Conservation (phyloP, 352 stramenopile genomes). For the Globisporangium cylindrosporum region DNA sequence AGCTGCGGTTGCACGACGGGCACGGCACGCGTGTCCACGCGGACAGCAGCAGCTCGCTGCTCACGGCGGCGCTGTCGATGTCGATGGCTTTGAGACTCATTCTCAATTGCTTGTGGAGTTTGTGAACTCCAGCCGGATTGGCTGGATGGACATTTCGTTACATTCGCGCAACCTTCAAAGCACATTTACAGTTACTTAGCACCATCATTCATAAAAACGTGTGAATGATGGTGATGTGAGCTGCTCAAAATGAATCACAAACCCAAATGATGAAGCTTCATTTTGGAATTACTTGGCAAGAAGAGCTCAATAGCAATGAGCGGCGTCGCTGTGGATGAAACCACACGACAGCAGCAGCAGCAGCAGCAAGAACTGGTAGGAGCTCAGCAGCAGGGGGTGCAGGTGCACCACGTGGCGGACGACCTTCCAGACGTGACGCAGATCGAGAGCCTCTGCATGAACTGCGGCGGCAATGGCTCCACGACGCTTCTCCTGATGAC, state of each 20-base stretch:
- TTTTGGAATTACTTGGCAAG: background rate
- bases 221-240: background rate
- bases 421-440: background rate
- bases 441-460: background rate
- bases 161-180: background rate
- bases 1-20: constrained; percentile 68
- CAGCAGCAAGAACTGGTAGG: background rate
- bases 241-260: background rate
- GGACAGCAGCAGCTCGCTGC: constrained; percentile 10
- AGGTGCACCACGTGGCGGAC: background rate
- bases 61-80: constrained; percentile 5
- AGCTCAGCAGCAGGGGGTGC: background rate
- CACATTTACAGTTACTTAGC: background rate
- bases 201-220: background rate
- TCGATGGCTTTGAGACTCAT: background rate
- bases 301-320: background rate
- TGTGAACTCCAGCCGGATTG: background rate
- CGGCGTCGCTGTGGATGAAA: background rate
- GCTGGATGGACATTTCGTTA: background rate
- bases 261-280: background rate
- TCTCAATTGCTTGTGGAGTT: background rate
- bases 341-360: background rate
- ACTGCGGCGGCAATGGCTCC: background rate
- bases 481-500: background rate
- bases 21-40: constrained; percentile 61